Conservation (phyloP, 768 basidiomycete genomes). For the Roridomyces roridus region DNA sequence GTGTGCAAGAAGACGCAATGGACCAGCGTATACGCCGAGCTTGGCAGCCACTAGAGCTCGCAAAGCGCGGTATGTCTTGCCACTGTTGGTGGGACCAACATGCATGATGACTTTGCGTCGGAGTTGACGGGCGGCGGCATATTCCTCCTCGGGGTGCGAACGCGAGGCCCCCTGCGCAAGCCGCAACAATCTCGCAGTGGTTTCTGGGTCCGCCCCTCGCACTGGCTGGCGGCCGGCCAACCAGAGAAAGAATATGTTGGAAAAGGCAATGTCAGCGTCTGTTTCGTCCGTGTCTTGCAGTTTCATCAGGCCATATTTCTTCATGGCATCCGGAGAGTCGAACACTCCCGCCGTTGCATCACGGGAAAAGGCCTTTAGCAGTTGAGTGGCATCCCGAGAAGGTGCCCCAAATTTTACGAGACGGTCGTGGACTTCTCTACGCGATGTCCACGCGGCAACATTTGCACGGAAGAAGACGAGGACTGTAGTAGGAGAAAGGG, state of each 20-base stretch:
- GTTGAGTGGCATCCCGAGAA: not conserved
- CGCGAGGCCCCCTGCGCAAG: conserved; percentile 44
- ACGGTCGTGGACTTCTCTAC: conserved; percentile 3
- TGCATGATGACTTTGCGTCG: conserved; percentile 89
- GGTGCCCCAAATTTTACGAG: conserved; percentile 20
- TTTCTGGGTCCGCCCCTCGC: not conserved
- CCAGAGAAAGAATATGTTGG: conserved; percentile 19
- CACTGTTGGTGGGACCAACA: conserved; percentile 97
- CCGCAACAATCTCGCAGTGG: conserved; percentile 27
- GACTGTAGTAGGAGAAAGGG: too few relatives aligned
- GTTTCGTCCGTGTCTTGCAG: not conserved
- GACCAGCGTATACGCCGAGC: conserved; percentile 87
- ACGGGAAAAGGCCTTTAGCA: conserved; percentile 13
- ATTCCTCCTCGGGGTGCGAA: conserved; percentile 56
- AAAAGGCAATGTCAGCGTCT: conserved; percentile 19
- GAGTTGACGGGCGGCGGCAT: conserved; percentile 57
- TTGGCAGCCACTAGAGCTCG: conserved; percentile 81
- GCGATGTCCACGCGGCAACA: not conserved
- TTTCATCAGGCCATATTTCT: conserved; percentile 8
- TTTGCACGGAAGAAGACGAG: too few relatives aligned
- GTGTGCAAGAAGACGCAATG: conserved; percentile 90
- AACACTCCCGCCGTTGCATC: conserved; percentile 3
- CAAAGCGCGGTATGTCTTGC: conserved; percentile 94
- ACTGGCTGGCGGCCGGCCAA: not conserved
- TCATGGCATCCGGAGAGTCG: conserved; percentile 2